These are phyloP conservation scores for Cordyceps cicadae DNA, from an alignment of 2,329 filamentous ascomycete species.

Conservation along the genomic window DNA sequence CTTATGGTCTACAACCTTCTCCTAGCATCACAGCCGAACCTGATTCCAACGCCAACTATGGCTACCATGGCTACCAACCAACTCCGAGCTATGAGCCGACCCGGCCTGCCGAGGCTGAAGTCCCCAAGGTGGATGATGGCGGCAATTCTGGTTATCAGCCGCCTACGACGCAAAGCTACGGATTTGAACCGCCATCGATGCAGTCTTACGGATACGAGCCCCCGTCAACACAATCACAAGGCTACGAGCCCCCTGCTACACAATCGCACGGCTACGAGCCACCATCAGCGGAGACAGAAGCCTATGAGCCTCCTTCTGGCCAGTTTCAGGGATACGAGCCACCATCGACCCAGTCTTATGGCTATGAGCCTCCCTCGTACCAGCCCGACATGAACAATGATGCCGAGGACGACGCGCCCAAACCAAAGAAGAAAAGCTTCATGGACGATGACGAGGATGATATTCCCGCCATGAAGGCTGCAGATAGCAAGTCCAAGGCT, in stretches of 20 bases:
- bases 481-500: slow-evolving; percentile 50
- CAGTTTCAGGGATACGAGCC: slow-evolving; percentile 45
- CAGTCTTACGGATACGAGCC: slow-evolving; percentile 6
- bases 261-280: background rate
- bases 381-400: slow-evolving; percentile 40
- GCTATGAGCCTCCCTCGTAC: slow-evolving; percentile 50
- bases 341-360: slow-evolving; percentile 52
- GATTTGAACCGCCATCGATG: slow-evolving; percentile 1
- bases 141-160: slow-evolving; percentile 11
- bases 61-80: slow-evolving; percentile 34
- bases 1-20: slow-evolving; percentile 21
- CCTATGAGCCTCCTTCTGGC: slow-evolving; percentile 7
- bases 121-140: slow-evolving; percentile 14
- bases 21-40: slow-evolving; percentile 20
- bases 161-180: background rate
- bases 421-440: slow-evolving; percentile 65
- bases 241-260: slow-evolving; percentile 1
- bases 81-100: slow-evolving; percentile 40
- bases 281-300: background rate
- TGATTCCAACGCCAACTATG: slow-evolving; percentile 21
- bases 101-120: slow-evolving; percentile 15
- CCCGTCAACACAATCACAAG: background rate
- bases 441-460: slow-evolving; percentile 79
- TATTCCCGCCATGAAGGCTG: slow-evolving; percentile 40
- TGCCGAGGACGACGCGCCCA: slow-evolving; percentile 41